Conservation (phyloP, 495 filamentous ascomycete species). For the Arthonia radiata region DNA sequence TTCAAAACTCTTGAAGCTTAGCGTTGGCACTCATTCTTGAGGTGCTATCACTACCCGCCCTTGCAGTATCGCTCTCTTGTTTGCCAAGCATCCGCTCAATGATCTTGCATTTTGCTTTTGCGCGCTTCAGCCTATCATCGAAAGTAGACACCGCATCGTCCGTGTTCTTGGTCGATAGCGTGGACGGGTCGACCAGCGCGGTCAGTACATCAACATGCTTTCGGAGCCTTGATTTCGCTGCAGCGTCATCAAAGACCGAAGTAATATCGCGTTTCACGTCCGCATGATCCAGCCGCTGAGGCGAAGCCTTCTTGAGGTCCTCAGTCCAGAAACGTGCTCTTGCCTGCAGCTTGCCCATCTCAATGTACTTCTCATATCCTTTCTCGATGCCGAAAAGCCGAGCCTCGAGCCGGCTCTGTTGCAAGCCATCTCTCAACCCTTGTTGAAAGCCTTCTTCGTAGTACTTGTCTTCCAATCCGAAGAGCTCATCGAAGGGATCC, state of each 20-base stretch:
- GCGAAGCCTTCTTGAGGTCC: conserved; percentile 20
- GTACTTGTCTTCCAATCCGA: conserved; percentile 60
- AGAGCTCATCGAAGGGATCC: conserved; percentile 44
- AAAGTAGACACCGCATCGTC: conserved; percentile 70
- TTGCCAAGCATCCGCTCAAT: conserved; percentile 52
- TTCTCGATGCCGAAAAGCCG: conserved; percentile 75
- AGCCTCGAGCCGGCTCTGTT: conserved; percentile 65
- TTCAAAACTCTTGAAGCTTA: too few species aligned
- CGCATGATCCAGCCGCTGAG: conserved; percentile 1
- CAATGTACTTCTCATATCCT: conserved; percentile 72
- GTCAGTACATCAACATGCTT: conserved; percentile 49
- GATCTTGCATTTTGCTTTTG: conserved; percentile 54
- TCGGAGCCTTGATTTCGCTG: conserved; percentile 34
- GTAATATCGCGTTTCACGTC: conserved; percentile 1
- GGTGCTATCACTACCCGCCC: too few species aligned
- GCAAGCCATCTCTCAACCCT: conserved; percentile 51
- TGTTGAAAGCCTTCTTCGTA: conserved; percentile 63
- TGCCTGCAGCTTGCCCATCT: conserved; percentile 62
- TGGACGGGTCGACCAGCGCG: conserved; percentile 57
- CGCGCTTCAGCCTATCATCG: conserved; percentile 60
- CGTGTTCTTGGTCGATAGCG: conserved; percentile 47
- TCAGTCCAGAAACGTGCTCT: conserved; percentile 58
- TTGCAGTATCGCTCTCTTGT: too few species aligned
- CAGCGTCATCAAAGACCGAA: conserved; percentile 1
- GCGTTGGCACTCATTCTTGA: too few species aligned